Evolutionary conservation across 2,329 filamentous ascomycete genomes (phyloP).

Genomic region (Ceratocystiopsis brevicomis): DNA sequence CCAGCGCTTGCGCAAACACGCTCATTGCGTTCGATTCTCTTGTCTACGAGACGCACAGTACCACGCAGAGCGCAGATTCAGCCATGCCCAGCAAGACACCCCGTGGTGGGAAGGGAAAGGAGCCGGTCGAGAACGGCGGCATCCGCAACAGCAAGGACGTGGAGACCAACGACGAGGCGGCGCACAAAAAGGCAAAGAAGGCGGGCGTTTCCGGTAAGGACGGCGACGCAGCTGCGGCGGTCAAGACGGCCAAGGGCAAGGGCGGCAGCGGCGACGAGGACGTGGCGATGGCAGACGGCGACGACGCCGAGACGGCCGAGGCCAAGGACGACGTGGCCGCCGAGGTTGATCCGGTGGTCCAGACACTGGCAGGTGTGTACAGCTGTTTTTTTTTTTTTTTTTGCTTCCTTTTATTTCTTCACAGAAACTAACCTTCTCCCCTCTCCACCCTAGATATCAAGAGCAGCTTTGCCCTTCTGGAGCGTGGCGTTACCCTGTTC

Average conservation of each 20-base stretch:
- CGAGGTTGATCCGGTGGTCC: conserved; percentile 40
- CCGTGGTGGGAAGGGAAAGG: conserved; percentile 51
- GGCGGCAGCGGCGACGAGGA: conserved; percentile 53
- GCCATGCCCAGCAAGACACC: conserved; percentile 56
- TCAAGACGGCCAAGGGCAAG: conserved; percentile 34
- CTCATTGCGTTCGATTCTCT: no score
- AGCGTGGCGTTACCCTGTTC: conserved; percentile 80
- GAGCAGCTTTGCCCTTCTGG: conserved; percentile 77
- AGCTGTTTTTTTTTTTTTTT: background rate
- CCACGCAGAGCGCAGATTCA: no score
- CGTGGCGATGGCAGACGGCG: conserved; percentile 47
- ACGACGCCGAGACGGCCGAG: conserved; percentile 27
- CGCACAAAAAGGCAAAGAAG: conserved; percentile 45
- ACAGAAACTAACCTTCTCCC: conserved; percentile 6
- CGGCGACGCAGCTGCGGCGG: conserved; percentile 31
- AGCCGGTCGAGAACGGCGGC: conserved; percentile 49
- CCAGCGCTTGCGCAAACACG: no score
- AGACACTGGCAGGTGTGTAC: conserved; percentile 39
- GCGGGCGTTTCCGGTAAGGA: conserved; percentile 49
- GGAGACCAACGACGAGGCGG: conserved; percentile 42
- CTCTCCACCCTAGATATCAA: conserved; percentile 81
- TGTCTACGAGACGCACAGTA: no score
- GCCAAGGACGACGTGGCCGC: conserved; percentile 23
- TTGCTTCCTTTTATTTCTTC: conserved; percentile 2
- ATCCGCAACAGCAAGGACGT: conserved; percentile 46